These are phyloP conservation scores for Aspergillus ochraceoroseus DNA, from an alignment of 2,329 filamentous ascomycete species.

Conservation along the genomic window DNA sequence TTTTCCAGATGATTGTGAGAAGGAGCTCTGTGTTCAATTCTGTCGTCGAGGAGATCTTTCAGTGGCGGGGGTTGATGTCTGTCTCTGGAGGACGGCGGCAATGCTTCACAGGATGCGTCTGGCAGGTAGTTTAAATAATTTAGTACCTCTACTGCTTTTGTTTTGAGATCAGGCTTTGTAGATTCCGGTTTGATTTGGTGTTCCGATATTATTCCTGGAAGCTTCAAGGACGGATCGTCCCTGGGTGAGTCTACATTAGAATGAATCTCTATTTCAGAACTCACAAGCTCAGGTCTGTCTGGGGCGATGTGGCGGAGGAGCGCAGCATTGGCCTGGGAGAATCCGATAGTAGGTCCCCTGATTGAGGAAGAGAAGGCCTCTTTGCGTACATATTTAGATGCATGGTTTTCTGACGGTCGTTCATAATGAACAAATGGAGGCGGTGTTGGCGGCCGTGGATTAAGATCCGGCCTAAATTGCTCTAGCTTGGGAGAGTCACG, in stretches of 20 bases:
- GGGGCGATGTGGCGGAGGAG: slow-evolving; percentile 62
- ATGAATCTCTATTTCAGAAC: slow-evolving; percentile 40
- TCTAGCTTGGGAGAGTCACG: slow-evolving; percentile 38
- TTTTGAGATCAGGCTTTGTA: too few species aligned
- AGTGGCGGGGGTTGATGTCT: not conserved
- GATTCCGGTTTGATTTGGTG: too few species aligned
- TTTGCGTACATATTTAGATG: slow-evolving; percentile 18
- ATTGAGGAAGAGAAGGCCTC: slow-evolving; percentile 32
- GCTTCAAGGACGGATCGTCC: not conserved
- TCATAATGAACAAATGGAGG: slow-evolving; percentile 34
- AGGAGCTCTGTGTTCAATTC: not conserved
- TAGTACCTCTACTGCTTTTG: too few species aligned
- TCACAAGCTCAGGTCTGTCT: slow-evolving; percentile 61
- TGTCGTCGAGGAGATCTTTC: not conserved
- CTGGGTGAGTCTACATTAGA: not conserved
- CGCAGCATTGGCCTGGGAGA: slow-evolving; percentile 53
- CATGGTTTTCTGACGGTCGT: slow-evolving; percentile 20
- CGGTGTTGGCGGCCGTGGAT: slow-evolving; percentile 24
- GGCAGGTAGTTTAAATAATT: too few species aligned
- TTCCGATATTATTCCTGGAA: too few species aligned
- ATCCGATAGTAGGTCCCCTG: not conserved
- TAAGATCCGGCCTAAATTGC: slow-evolving; percentile 30
- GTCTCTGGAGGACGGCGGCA: too few species aligned
- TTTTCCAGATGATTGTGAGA: not conserved
- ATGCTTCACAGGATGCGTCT: too few species aligned